phyloP scores from a whole-genome alignment of 345 rosid species.

The Psidium guajava region DNA sequence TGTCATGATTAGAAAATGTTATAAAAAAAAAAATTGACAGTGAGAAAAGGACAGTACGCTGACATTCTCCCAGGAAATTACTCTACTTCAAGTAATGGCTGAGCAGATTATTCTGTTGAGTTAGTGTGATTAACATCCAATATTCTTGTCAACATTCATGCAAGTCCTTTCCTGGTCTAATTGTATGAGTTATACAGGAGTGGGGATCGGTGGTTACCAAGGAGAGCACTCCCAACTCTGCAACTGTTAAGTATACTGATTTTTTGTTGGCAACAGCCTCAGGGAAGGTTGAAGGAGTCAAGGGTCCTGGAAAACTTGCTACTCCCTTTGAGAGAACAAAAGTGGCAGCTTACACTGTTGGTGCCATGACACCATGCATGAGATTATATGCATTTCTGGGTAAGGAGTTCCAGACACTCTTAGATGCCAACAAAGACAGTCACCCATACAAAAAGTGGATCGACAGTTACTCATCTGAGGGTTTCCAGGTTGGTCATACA shows the following conservation, averaged over 20 bases:
- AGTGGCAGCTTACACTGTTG: constrained; percentile 93
- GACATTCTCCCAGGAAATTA: background rate
- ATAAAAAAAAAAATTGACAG: background rate
- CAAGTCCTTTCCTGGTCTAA: constrained; percentile 1
- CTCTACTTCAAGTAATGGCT: background rate
- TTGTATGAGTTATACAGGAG: constrained; percentile 49
- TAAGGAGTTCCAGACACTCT: constrained; percentile 51
- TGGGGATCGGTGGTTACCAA: constrained; percentile 57
- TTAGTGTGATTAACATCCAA: background rate
- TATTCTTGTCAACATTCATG: background rate
- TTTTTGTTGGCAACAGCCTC: constrained; percentile 93
- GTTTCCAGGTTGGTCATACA: constrained; percentile 51
- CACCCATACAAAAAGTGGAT: constrained; percentile 93
- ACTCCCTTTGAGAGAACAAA: constrained; percentile 96
- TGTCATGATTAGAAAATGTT: background rate
- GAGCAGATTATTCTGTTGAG: background rate
- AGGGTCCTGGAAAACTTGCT: constrained; percentile 86
- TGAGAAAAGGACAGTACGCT: background rate
- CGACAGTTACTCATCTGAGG: constrained; percentile 57
- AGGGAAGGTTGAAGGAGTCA: constrained; percentile 86
- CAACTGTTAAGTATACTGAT: constrained; percentile 70
- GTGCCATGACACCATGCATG: constrained; percentile 98
- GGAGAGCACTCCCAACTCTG: constrained; percentile 43
- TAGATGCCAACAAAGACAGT: constrained; percentile 27
- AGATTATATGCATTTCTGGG: constrained; percentile 77